Percentiles rank a stretch among this genome's conserved stretches.
phyloP scores from a whole-genome alignment of 352 stramenopile genomes.

The Pythium rishiriense region DNA sequence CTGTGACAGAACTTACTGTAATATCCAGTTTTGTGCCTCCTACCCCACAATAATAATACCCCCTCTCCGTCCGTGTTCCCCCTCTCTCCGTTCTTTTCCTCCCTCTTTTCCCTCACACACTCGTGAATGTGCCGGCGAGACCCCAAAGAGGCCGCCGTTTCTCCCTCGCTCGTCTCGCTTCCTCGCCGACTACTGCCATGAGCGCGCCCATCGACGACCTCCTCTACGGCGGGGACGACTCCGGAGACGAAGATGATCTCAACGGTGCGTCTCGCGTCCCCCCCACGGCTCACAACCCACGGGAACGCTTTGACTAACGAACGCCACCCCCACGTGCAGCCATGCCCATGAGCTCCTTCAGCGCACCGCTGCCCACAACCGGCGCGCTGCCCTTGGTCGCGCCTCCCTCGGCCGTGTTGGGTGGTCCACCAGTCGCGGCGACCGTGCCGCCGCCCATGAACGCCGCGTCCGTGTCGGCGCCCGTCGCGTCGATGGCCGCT shows the following conservation, averaged over 20 bases:
- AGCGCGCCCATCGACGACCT: slow-evolving; percentile 85
- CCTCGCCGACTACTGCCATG: slow-evolving; percentile 37
- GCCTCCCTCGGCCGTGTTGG: slow-evolving; percentile 18
- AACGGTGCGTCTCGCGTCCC: slow-evolving; percentile 38
- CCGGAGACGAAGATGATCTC: slow-evolving; percentile 76
- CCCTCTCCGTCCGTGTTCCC: too few species aligned
- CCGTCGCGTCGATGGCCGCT: slow-evolving; percentile 25
- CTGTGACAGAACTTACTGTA: neutral
- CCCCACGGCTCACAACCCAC: neutral
- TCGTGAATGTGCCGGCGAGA: slow-evolving; percentile 31
- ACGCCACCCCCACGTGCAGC: neutral
- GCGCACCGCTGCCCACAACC: slow-evolving; percentile 24
- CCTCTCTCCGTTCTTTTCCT: slow-evolving; percentile 1
- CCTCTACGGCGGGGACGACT: slow-evolving; percentile 81
- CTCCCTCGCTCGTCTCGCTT: neutral
- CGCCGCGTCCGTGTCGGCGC: slow-evolving; percentile 15
- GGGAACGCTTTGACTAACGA: neutral
- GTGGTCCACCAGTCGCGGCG: slow-evolving; percentile 1
- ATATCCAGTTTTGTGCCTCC: neutral
- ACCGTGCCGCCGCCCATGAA: slow-evolving; percentile 20
- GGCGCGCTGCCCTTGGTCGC: slow-evolving; percentile 19
- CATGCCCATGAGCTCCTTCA: slow-evolving; percentile 33
- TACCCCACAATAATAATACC: neutral
- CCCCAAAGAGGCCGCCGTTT: neutral
- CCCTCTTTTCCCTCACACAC: slow-evolving; percentile 10